Percentiles rank a stretch among this genome's conserved stretches.
Conservation (phyloP, 331 rosid genomes). For the Quercus lobata region DNA sequence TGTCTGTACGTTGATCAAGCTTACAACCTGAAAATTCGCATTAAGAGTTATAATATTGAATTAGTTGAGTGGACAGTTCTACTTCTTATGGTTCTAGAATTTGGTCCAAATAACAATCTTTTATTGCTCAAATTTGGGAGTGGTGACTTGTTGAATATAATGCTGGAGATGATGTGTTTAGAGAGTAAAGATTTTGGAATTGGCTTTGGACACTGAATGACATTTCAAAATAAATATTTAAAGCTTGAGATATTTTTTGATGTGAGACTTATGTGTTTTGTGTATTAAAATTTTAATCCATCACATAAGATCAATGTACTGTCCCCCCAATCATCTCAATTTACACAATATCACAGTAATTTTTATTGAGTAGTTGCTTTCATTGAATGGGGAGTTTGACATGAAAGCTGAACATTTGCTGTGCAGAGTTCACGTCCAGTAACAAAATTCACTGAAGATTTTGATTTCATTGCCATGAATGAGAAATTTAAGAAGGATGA, state of each 20-base stretch:
- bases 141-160: not conserved
- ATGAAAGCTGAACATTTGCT: constrained; percentile 16
- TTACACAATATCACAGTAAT: not conserved
- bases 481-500: constrained; percentile 84
- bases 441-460: constrained; percentile 61
- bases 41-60: not conserved
- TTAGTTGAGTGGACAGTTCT: not conserved
- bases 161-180: not conserved
- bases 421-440: constrained; percentile 49
- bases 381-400: not conserved
- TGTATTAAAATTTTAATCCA: not conserved
- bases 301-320: not conserved
- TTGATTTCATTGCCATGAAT: constrained; percentile 77
- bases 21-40: not conserved
- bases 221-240: not conserved
- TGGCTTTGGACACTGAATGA: not conserved
- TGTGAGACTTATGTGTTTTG: not conserved
- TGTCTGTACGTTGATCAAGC: not conserved
- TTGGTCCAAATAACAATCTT: not conserved
- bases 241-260: not conserved
- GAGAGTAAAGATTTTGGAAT: not conserved
- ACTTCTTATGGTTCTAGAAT: not conserved
- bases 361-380: not conserved
- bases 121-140: not conserved
- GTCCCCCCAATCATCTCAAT: not conserved